A percentile compares a stretch with the other conserved stretches of the same genome.
These are phyloP conservation scores for Chaetomium tenue DNA, from an alignment of 495 filamentous ascomycete genomes.

Conservation along the genomic window DNA sequence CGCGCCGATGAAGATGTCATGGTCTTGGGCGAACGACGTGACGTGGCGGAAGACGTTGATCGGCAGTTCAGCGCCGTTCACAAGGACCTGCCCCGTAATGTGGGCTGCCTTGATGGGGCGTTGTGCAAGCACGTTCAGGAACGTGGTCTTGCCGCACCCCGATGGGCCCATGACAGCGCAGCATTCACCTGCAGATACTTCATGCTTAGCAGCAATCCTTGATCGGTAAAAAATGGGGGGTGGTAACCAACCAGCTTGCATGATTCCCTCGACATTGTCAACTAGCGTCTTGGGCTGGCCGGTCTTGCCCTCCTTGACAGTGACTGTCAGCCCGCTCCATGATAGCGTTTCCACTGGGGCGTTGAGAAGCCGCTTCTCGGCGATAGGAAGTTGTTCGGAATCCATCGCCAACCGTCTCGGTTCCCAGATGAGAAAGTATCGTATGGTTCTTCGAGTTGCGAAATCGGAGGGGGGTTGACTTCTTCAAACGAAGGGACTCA, in stretches of 20 bases:
- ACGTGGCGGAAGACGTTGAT: slow-evolving; percentile 2
- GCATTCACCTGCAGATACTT: background rate
- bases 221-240: background rate
- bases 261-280: background rate
- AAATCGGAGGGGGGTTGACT: background rate
- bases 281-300: background rate
- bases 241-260: background rate
- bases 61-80: background rate
- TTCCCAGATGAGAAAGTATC: background rate
- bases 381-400: background rate
- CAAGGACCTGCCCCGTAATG: background rate
- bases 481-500: background rate
- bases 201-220: background rate
- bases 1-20: background rate
- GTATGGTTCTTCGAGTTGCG: background rate
- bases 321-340: background rate
- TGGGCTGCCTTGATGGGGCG: background rate
- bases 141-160: slow-evolving; percentile 5
- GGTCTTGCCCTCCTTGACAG: background rate
- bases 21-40: background rate
- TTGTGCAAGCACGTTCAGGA: background rate
- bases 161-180: slow-evolving; percentile 1
- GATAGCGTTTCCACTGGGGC: background rate
- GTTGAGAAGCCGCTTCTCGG: background rate
- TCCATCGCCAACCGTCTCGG: background rate